Percentiles rank a stretch among this genome's conserved stretches.
phyloP scores from a whole-genome alignment of 768 basidiomycete species.

The Suillus subaureus region DNA sequence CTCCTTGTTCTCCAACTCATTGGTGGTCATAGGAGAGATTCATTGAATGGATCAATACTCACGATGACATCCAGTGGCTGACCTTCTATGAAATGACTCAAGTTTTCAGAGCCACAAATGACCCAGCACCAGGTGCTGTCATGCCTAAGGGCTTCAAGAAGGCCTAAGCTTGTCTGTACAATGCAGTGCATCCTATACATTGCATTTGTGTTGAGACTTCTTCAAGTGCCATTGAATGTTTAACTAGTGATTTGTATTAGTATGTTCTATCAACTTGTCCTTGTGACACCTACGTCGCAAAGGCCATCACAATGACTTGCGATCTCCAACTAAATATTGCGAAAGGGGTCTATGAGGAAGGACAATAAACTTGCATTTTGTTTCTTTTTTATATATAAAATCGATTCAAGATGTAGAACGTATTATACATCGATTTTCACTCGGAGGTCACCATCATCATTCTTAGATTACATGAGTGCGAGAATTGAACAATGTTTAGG shows the following conservation, averaged over 20 bases:
- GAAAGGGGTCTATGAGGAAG: no score
- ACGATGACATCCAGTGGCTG: constrained; percentile 70
- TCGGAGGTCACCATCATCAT: neutral
- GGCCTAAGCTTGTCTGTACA: neutral
- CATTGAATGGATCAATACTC: constrained; percentile 74
- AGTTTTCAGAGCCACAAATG: constrained; percentile 57
- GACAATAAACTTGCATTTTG: neutral
- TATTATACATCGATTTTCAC: neutral
- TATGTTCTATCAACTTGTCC: neutral
- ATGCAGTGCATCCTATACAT: neutral
- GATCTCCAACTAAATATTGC: no score
- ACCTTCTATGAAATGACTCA: constrained; percentile 68
- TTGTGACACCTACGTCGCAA: neutral
- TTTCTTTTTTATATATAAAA: no score
- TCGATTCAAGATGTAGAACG: neutral
- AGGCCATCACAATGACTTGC: neutral
- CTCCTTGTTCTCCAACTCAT: neutral
- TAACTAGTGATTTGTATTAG: neutral
- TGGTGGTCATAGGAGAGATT: constrained; percentile 54
- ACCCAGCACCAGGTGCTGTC: constrained; percentile 48
- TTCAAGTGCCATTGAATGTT: neutral
- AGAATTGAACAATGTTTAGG: neutral
- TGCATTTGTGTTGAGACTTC: neutral
- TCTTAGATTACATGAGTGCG: neutral
- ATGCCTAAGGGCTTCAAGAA: constrained; percentile 52